A percentile compares a stretch with the other conserved stretches of the same genome.
Evolutionary conservation across 2,329 filamentous ascomycete species (phyloP).

Genomic region (Apiospora pterosperma): DNA sequence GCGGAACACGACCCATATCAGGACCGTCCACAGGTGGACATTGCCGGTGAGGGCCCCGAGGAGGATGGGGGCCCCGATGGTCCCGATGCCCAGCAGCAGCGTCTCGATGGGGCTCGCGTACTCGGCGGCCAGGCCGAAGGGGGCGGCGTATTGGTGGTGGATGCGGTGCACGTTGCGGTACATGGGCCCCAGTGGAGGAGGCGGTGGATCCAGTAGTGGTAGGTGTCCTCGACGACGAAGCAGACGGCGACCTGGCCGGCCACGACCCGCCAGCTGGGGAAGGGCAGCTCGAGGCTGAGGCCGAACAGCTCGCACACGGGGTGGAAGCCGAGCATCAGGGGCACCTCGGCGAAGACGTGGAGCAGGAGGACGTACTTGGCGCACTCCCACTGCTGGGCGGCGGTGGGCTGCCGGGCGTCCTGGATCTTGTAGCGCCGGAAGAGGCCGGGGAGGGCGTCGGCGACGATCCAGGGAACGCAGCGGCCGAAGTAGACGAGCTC

Average conservation of each 20-base stretch:
- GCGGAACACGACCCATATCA: constrained; percentile 87
- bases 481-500: constrained; percentile 94
- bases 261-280: constrained; percentile 83
- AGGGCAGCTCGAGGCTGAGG: constrained; percentile 83
- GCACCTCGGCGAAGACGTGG: constrained; percentile 96
- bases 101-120: constrained; percentile 97
- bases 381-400: constrained; percentile 79
- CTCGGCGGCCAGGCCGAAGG: constrained; percentile 93
- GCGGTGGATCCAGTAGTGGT: constrained; percentile 98
- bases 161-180: constrained; percentile 99
- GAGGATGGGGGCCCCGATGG: constrained; percentile 76
- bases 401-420: constrained; percentile 46
- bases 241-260: constrained; percentile 87
- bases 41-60: constrained; percentile 82
- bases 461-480: constrained; percentile 85
- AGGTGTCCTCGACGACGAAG: constrained; percentile 93
- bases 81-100: constrained; percentile 87
- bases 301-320: constrained; percentile 91
- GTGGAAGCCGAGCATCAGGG: constrained; percentile 99
- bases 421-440: constrained; percentile 97
- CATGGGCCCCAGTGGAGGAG: constrained; percentile 86
- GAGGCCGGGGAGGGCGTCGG: constrained; percentile 77
- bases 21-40: constrained; percentile 96
- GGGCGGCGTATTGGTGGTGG: constrained; percentile 97
- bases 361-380: constrained; percentile 87